Percentiles rank a stretch among this genome's conserved stretches.
phyloP scores from a whole-genome alignment of 306 rosid genomes.

The Hippophae gyantsensis region DNA sequence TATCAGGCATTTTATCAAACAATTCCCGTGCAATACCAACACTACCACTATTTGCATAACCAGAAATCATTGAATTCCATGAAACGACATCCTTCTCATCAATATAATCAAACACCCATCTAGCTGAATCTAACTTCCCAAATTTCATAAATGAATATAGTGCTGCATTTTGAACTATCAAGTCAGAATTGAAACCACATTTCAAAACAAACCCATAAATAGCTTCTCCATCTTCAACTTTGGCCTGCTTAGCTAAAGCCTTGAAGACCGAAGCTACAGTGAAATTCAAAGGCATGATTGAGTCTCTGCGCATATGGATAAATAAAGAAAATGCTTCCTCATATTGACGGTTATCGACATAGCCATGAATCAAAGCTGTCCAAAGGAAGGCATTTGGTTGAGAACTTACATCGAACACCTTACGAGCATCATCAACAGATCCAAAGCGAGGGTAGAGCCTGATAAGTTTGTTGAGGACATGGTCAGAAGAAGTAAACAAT shows the following conservation, averaged over 20 bases:
- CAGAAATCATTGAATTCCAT: constrained; percentile 9
- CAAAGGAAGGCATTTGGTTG: constrained; percentile 11
- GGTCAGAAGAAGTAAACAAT: constrained; percentile 1
- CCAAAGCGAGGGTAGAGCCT: neutral
- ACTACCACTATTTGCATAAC: constrained; percentile 5
- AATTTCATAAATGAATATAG: constrained; percentile 6
- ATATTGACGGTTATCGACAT: constrained; percentile 2
- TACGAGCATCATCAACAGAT: constrained; percentile 5
- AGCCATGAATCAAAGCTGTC: constrained; percentile 12
- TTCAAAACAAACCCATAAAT: constrained; percentile 10
- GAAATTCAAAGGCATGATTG: constrained; percentile 2
- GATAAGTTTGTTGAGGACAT: constrained; percentile 7
- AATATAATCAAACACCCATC: constrained; percentile 9
- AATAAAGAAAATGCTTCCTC: neutral
- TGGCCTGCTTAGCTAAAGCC: constrained; percentile 12
- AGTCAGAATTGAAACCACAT: constrained; percentile 6
- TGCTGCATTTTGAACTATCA: constrained; percentile 8
- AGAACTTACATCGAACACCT: constrained; percentile 14
- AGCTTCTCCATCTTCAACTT: constrained; percentile 13
- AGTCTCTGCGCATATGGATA: neutral
- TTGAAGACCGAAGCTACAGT: neutral
- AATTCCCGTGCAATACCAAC: constrained; percentile 4
- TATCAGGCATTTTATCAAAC: constrained; percentile 8
- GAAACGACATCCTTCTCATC: constrained; percentile 9
- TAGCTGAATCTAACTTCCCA: neutral